A percentile compares a stretch with the other conserved stretches of the same genome.
Conservation (phyloP, 2,329 filamentous ascomycete genomes). For the Macrophomina tecta region DNA sequence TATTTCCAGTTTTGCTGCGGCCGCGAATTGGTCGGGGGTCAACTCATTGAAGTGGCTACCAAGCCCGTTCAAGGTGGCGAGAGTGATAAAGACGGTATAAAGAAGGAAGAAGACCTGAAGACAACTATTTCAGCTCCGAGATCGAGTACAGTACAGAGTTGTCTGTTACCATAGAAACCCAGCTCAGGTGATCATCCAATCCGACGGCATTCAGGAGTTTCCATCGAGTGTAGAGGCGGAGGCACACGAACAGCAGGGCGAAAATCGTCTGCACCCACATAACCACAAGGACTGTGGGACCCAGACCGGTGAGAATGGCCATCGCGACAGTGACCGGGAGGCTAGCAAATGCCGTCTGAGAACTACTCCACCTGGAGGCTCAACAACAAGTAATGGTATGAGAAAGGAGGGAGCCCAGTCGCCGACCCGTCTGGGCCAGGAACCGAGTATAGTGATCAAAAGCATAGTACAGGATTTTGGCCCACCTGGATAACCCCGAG, state of each 20-base stretch:
- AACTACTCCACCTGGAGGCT: not conserved
- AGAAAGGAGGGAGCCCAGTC: not conserved
- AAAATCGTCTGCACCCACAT: slow-evolving; percentile 40
- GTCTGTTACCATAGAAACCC: slow-evolving; percentile 1
- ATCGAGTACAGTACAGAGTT: not conserved
- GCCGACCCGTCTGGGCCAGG: not conserved
- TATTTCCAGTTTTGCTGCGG: slow-evolving; percentile 40
- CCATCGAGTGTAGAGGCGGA: slow-evolving; percentile 39
- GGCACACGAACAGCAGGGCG: slow-evolving; percentile 35
- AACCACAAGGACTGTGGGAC: slow-evolving; percentile 28
- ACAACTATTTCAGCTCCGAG: not conserved
- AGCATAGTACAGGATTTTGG: not conserved
- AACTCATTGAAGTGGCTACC: slow-evolving; percentile 37
- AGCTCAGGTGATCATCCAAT: slow-evolving; percentile 40
- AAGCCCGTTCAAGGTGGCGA: slow-evolving; percentile 39
- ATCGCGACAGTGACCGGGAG: not conserved
- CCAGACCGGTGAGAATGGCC: not conserved
- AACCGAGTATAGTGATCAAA: not conserved
- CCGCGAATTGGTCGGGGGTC: slow-evolving; percentile 35
- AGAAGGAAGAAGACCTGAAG: slow-evolving; percentile 37
- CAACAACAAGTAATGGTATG: not conserved
- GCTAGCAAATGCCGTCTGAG: not conserved
- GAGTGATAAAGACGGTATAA: slow-evolving; percentile 36
- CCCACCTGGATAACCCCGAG: not conserved
- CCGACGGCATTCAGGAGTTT: slow-evolving; percentile 38